Percentiles rank a stretch among this genome's conserved stretches.
Evolutionary conservation across 2,329 filamentous ascomycete genomes (phyloP).

Genomic region (Dactylella cylindrospora): DNA sequence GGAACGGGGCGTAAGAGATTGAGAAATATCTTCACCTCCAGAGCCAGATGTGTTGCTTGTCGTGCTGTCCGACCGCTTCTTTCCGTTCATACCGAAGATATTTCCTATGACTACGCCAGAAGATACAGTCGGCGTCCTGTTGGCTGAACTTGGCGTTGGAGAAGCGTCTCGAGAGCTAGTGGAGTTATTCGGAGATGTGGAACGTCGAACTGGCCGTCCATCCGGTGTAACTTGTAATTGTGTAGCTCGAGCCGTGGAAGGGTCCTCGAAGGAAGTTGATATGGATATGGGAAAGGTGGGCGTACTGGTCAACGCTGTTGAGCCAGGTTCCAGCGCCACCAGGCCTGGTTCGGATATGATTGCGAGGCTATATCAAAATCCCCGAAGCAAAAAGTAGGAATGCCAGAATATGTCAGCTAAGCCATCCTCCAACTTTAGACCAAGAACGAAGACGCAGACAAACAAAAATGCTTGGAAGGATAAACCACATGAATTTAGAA

Average conservation of each 20-base stretch:
- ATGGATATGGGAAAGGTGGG: constrained; percentile 43
- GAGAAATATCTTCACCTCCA: constrained; percentile 16
- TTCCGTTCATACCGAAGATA: constrained; percentile 34
- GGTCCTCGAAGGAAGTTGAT: constrained; percentile 42
- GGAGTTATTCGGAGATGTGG: constrained; percentile 31
- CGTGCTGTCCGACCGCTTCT: constrained; percentile 33
- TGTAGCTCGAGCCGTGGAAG: constrained; percentile 20
- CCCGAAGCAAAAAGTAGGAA: neutral
- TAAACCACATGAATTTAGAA: no score
- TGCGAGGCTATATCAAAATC: constrained; percentile 7
- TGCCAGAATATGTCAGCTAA: constrained; percentile 6
- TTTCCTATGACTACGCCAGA: constrained; percentile 37
- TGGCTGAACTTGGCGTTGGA: constrained; percentile 15
- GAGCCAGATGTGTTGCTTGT: constrained; percentile 30
- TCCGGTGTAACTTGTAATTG: constrained; percentile 38
- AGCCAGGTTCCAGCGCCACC: constrained; percentile 27
- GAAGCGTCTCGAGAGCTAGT: constrained; percentile 35
- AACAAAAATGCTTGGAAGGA: neutral
- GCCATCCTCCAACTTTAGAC: neutral
- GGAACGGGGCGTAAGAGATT: constrained; percentile 23
- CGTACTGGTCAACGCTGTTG: constrained; percentile 20
- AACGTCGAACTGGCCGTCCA: constrained; percentile 32
- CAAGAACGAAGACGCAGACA: neutral
- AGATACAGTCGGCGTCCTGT: constrained; percentile 33
- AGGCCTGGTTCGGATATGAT: constrained; percentile 34